Conservation (phyloP, 2,329 filamentous ascomycete species). For the Claviceps citrina region DNA sequence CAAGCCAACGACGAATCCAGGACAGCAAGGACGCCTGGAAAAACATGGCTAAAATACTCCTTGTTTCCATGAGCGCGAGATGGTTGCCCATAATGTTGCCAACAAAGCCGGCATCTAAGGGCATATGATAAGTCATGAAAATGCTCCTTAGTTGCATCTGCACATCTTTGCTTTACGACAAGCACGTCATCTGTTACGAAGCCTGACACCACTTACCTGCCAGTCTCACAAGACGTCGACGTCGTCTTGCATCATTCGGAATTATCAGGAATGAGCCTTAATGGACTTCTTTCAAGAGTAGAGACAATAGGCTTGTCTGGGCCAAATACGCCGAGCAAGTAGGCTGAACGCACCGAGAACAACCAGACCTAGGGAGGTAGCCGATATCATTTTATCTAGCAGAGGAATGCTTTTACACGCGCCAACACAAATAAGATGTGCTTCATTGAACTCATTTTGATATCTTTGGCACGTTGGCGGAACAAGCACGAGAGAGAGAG, state of each 20-base stretch:
- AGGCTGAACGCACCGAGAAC: slow-evolving; percentile 39
- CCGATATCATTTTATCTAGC: not conserved
- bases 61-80: not conserved
- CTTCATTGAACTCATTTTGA: not conserved
- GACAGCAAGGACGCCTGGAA: no score
- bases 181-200: slow-evolving; percentile 1
- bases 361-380: slow-evolving; percentile 29
- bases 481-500: no score
- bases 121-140: not conserved
- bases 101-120: not conserved
- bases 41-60: not conserved
- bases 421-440: not conserved
- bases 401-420: not conserved
- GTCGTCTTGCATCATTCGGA: slow-evolving; percentile 3
- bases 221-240: not conserved
- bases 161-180: not conserved
- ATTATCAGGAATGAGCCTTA: slow-evolving; percentile 1
- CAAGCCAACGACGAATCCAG: not conserved
- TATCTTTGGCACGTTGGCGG: no score
- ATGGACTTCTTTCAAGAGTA: slow-evolving; percentile 14
- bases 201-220: slow-evolving; percentile 1
- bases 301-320: slow-evolving; percentile 17
- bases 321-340: slow-evolving; percentile 46
- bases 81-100: not conserved
- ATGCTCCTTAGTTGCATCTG: not conserved